A percentile compares a stretch with the other conserved stretches of the same genome.
Conservation (phyloP, 148 eudicot genomes). For the Heliosperma pusillum region DNA sequence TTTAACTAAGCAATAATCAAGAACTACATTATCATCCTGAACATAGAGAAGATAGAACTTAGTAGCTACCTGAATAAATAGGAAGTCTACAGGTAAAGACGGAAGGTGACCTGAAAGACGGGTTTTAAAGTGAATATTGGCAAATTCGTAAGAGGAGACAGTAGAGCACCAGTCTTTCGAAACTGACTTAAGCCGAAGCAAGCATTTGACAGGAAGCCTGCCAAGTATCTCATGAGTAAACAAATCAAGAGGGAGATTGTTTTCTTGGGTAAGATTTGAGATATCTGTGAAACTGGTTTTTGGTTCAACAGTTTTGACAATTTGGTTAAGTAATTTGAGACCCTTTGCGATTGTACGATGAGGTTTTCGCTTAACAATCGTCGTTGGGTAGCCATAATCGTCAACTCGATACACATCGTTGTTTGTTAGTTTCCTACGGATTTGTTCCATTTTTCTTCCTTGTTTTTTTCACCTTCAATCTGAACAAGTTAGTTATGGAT, state of each 20-base stretch:
- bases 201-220: slow-evolving; percentile 18
- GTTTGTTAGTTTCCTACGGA: not conserved
- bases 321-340: slow-evolving; percentile 19
- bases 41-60: slow-evolving; percentile 23
- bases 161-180: slow-evolving; percentile 21
- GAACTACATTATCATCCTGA: slow-evolving; percentile 14
- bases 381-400: not conserved
- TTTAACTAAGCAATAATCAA: slow-evolving; percentile 29
- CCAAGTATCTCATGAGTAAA: slow-evolving; percentile 19
- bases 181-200: slow-evolving; percentile 17
- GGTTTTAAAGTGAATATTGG: slow-evolving; percentile 15
- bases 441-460: not conserved
- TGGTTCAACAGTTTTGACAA: not conserved
- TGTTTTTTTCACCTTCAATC: not conserved
- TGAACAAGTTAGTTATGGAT: not conserved
- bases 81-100: slow-evolving; percentile 21
- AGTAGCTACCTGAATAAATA: slow-evolving; percentile 24
- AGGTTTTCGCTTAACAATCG: slow-evolving; percentile 1
- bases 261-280: not conserved
- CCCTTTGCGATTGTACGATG: slow-evolving; percentile 25
- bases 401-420: slow-evolving; percentile 2
- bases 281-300: not conserved
- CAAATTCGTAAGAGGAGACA: slow-evolving; percentile 27
- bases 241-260: slow-evolving; percentile 19
- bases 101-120: not conserved